Evolutionary conservation across 2,329 filamentous ascomycete species (phyloP).

Genomic region (Beauveria sp.): DNA sequence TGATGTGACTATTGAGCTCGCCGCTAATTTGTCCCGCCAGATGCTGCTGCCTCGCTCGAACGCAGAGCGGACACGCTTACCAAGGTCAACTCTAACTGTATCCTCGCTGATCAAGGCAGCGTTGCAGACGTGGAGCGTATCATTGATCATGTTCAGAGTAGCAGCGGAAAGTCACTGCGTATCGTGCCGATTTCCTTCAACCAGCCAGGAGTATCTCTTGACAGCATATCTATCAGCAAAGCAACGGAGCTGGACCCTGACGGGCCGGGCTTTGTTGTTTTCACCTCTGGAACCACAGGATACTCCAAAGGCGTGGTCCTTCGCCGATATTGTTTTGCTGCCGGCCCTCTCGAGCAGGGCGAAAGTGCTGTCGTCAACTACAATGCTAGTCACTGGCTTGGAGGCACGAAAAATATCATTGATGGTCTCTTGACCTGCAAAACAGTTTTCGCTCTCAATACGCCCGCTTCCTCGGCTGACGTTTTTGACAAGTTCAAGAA

Average conservation of each 20-base stretch:
- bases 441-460: constrained; percentile 12
- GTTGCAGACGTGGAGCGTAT: not conserved
- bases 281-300: constrained; percentile 68
- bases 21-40: not conserved
- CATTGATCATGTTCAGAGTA: not conserved
- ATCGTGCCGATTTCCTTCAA: not conserved
- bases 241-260: constrained; percentile 5
- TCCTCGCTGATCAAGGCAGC: constrained; percentile 10
- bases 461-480: constrained; percentile 3
- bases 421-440: constrained; percentile 13
- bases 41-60: constrained; percentile 4
- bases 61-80: constrained; percentile 14
- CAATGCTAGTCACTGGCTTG: constrained; percentile 17
- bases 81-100: constrained; percentile 7
- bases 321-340: constrained; percentile 11
- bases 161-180: not conserved
- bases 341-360: not conserved
- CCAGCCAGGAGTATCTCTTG: not conserved
- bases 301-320: constrained; percentile 71
- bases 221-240: constrained; percentile 11
- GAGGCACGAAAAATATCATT: constrained; percentile 12
- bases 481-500: constrained; percentile 13
- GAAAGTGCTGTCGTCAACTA: constrained; percentile 12
- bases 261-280: constrained; percentile 15
- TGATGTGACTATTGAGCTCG: not conserved